Evolutionary conservation across 2,329 filamentous ascomycete species (phyloP).

Genomic region (Elsinoe ampelina): DNA sequence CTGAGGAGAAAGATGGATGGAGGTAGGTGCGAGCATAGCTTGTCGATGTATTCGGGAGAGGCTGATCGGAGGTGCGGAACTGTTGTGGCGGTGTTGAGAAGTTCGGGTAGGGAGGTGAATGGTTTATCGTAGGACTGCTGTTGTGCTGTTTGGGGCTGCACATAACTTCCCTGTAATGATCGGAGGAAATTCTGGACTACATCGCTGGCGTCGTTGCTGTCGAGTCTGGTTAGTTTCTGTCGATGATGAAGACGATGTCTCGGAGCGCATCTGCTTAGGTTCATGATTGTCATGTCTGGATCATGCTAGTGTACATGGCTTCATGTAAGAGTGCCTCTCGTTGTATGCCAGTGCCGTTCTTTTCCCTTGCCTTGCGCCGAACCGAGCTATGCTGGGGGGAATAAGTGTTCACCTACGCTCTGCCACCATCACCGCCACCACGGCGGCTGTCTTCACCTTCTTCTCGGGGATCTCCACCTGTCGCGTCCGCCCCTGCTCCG

Average conservation of each 20-base stretch:
- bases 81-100: conserved; percentile 69
- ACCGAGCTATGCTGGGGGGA: conserved; percentile 17
- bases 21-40: conserved; percentile 68
- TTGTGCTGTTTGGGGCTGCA: conserved; percentile 23
- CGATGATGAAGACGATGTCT: neutral
- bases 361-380: neutral
- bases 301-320: conserved; percentile 14
- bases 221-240: conserved; percentile 16
- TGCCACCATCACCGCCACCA: conserved; percentile 88
- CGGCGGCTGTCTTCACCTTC: conserved; percentile 83
- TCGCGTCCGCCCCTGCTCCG: conserved; percentile 76
- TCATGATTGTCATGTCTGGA: conserved; percentile 10
- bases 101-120: conserved; percentile 77
- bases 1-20: conserved; percentile 68
- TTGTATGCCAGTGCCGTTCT: neutral
- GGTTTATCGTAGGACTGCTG: conserved; percentile 49
- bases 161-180: conserved; percentile 56
- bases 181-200: conserved; percentile 83
- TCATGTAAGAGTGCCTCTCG: neutral
- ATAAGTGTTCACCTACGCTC: conserved; percentile 83
- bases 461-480: conserved; percentile 81
- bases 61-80: conserved; percentile 65
- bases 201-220: conserved; percentile 63
- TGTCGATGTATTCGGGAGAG: conserved; percentile 56
- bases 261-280: conserved; percentile 11